Evolutionary conservation across 148 eudicot species (phyloP), one percentile per base, ranked within the genome.

Genomic region (Hydrangea macrophylla): DNA sequence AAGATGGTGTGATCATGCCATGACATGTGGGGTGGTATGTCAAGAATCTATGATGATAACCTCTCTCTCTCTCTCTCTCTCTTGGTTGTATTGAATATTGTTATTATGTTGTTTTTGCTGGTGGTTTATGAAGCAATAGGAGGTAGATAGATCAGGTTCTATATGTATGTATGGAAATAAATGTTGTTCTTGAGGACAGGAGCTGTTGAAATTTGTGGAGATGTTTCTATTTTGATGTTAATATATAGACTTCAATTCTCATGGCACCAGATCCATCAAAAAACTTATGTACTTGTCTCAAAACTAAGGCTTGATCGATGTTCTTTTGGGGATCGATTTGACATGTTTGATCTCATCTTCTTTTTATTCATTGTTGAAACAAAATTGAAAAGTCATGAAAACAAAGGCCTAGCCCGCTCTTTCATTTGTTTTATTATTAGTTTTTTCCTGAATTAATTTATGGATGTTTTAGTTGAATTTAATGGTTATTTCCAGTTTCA

Each of bases 181-280:
- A 58, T 58, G 62, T 1, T 58, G 62, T 31, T 58, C 62, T 58
- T 55, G 36, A 58, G 62, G 37, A 7, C 32, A 55, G 11, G 59
- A 55, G 32, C 7, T 11, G 59, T 55, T 55, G 59, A 23, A 53
- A 55, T 55, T 55, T 55, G 18, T 10, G 32, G 32, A 55, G 32
- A 55, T 31, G 7, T 58, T 58, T 58, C 62, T 31, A 58, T 58
- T 30, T 28, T 22, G 25, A 58, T 58, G 39, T 31, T 31, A 31
- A 58, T 17, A n/a, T n/a, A n/a, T n/a, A 58, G 17, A 58, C 36
- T 28, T 58, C 39, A 58, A 31, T 58, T 30, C 26, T 3, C 33
- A 18, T 56, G 33, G 31, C 18, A 58, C 10, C 36, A 30, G 23
- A 58, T 30, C 15, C 31, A 55, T 55, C 59, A 55, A 25, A 26